Conservation (phyloP, 164 flowering plant genomes). For the Piper betle region DNA sequence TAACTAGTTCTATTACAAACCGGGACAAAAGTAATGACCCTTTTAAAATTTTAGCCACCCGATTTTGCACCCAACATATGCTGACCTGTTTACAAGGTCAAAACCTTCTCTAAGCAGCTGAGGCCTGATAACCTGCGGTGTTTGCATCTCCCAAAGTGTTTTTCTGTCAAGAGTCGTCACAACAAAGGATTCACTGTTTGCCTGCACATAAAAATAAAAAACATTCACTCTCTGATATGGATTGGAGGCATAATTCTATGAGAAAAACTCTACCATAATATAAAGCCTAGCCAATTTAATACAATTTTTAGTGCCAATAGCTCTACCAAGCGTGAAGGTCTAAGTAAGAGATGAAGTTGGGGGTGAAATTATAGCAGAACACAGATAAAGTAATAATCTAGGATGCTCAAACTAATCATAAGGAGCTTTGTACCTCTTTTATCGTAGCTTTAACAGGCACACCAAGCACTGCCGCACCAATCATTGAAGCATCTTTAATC, state of each 20-base stretch:
- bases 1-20: too few relatives aligned
- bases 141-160: constrained; percentile 98
- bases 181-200: constrained; percentile 63
- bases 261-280: background rate
- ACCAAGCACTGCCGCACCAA: constrained; percentile 98
- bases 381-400: background rate
- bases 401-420: background rate
- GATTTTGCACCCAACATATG: background rate
- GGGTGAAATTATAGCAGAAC: background rate
- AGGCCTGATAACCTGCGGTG: constrained; percentile 49
- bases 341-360: background rate
- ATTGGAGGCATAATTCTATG: background rate
- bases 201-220: constrained; percentile 36
- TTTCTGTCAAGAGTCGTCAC: constrained; percentile 77
- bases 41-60: background rate
- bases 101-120: constrained; percentile 12
- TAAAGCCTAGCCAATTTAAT: background rate
- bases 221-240: background rate
- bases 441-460: constrained; percentile 97
- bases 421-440: constrained; percentile 51
- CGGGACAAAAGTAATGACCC: too few relatives aligned
- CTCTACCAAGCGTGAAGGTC: background rate
- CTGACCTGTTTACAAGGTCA: constrained; percentile 13
- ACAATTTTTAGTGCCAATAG: background rate
- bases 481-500: constrained; percentile 57